Evolutionary conservation across 495 filamentous ascomycete species (phyloP), one percentile per base, ranked within the genome.

Genomic region (Trypethelium eluteriae): DNA sequence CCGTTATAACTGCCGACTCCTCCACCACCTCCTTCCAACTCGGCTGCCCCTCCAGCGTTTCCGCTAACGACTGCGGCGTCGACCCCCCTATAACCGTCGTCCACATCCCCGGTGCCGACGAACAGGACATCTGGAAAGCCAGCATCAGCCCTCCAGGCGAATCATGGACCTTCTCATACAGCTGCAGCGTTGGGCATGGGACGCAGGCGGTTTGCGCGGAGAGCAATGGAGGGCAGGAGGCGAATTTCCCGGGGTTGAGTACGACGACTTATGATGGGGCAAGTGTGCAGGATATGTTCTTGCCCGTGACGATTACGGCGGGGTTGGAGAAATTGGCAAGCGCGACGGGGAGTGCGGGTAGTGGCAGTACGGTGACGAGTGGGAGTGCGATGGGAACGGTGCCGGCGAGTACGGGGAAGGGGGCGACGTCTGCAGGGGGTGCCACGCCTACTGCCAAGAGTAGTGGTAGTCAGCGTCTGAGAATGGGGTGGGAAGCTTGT

Each of bases 1-100:
- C 80, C 0, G 73, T 83, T 64, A 64, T 81, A 44, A 74, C 69
- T 14, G 77, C 79, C 71, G 70, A 70, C 41, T 68, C 77, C 35
- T 70, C 75, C 38, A 76, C 76, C 3, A 80, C 79, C 0, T 78
- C 77, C 2, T 81, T 78, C 65, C 71, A 68, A 62, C 66, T 82
- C 67, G 70, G 69, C 32, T 83, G 81, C 68, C 75, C 78, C 0
- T 53, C 73, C 2, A 76, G 75, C n/a, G 74, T 74, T 0, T 67
- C 72, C 38, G 6, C 69, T 62, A 34, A 39, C 9, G 72, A 76
- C 7, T 81, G 79, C 62, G 78, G 76, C 12, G 71, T 77, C 68
- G 75, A 71, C 0, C 70, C 70, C 0, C 77, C 76, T 36, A 10
- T 79, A 25, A 74, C 69, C 14, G 25, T 79, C 3, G 71, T n/a